phyloP scores from a whole-genome alignment of 1,139 yeast species.

The Candida pseudoviswanathii region DNA sequence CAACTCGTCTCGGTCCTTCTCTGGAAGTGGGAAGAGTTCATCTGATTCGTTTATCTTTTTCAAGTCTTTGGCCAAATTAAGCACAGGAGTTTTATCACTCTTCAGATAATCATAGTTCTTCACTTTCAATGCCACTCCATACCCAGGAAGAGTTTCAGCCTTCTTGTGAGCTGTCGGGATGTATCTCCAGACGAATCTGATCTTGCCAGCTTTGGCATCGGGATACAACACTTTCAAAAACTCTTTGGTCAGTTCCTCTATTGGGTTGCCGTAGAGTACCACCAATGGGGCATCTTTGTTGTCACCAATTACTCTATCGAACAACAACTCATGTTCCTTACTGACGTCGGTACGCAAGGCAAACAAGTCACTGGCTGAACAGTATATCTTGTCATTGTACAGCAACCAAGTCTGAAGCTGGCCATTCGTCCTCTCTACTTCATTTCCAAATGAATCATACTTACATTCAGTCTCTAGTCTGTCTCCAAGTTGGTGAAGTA shows the following conservation, averaged over 20 bases:
- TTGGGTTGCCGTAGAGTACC: conserved; percentile 54
- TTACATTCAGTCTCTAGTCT: conserved; percentile 27
- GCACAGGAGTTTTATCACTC: conserved; percentile 22
- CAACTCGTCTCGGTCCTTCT: conserved; percentile 35
- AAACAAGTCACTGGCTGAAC: conserved; percentile 67
- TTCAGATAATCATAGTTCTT: conserved; percentile 67
- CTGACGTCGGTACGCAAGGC: conserved; percentile 45
- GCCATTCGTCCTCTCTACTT: conserved; percentile 20
- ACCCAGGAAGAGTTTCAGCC: conserved; percentile 55
- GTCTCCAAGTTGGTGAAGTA: conserved; percentile 23
- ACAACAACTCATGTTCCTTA: conserved; percentile 30
- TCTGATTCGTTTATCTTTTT: conserved; percentile 13
- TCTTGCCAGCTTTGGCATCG: conserved; percentile 64
- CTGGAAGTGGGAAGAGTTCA: conserved; percentile 26
- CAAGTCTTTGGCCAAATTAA: conserved; percentile 15
- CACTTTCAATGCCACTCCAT: conserved; percentile 63
- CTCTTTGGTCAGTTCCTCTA: conserved; percentile 47
- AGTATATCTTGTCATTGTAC: conserved; percentile 56
- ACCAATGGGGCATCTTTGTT: conserved; percentile 41
- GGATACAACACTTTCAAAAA: conserved; percentile 63
- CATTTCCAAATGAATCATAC: conserved; percentile 40
- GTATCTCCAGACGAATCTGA: conserved; percentile 78
- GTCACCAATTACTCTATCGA: conserved; percentile 63
- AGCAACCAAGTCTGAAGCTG: conserved; percentile 52
- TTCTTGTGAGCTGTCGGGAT: conserved; percentile 32